Evolutionary conservation across 129 eudicot species (phyloP).

Genomic region (Lonicera japonica): DNA sequence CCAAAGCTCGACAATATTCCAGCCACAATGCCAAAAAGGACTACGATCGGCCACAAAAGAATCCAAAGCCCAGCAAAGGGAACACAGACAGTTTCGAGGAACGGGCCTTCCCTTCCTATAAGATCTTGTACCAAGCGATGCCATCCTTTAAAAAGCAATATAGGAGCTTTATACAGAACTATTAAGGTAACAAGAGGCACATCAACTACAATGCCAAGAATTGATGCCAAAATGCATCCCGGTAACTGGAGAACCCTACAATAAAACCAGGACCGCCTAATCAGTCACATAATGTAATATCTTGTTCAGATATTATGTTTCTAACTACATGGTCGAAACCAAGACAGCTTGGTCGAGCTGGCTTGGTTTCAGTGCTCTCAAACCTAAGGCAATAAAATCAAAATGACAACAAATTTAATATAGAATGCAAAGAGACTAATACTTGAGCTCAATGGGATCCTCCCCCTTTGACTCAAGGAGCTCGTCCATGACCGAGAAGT

Average conservation of each 20-base stretch:
- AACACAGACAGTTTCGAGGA: conserved; percentile 22
- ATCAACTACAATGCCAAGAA: conserved; percentile 17
- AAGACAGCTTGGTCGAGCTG: not conserved
- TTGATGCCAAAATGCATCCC: conserved; percentile 19
- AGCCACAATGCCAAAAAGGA: conserved; percentile 1
- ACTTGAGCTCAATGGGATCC: conserved; percentile 26
- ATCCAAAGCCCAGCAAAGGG: conserved; percentile 32
- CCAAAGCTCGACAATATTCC: conserved; percentile 21
- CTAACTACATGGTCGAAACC: no score
- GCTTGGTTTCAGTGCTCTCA: not conserved
- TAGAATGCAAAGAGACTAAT: not conserved
- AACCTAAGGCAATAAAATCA: not conserved
- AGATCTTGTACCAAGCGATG: conserved; percentile 23
- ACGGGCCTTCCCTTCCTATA: conserved; percentile 30
- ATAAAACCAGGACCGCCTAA: not conserved
- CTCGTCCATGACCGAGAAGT: conserved; percentile 24
- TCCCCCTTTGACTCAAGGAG: conserved; percentile 19
- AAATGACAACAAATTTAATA: not conserved
- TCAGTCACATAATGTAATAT: not conserved
- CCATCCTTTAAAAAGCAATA: conserved; percentile 26
- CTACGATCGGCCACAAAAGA: conserved; percentile 20
- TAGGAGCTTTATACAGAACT: conserved; percentile 19
- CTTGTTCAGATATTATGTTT: not conserved
- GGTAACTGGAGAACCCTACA: conserved; percentile 21
- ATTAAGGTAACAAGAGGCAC: conserved; percentile 16